These are phyloP conservation scores for Aspergillus sp. DNA, from an alignment of 2,329 filamentous ascomycete genomes.

Conservation along the genomic window DNA sequence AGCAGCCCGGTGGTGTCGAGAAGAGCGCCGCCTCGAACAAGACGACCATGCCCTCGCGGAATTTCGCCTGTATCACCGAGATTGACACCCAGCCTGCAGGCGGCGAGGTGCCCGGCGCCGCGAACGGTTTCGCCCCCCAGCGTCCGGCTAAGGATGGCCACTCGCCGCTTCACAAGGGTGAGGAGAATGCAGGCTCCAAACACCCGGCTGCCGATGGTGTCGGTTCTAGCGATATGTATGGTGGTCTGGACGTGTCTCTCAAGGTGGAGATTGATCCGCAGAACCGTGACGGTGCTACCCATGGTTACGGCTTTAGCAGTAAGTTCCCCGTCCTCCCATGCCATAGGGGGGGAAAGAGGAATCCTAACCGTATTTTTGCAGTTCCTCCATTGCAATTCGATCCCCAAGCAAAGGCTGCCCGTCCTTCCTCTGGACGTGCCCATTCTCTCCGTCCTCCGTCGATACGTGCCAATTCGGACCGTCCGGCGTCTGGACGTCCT, in stretches of 20 bases:
- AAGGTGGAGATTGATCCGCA: slow-evolving; percentile 41
- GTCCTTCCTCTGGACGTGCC: slow-evolving; percentile 7
- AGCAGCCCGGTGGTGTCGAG: slow-evolving; percentile 47
- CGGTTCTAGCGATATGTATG: slow-evolving; percentile 29
- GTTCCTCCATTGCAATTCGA: slow-evolving; percentile 14
- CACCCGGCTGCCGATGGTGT: slow-evolving; percentile 61
- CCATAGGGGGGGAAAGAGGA: background rate
- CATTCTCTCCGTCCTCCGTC: slow-evolving; percentile 6
- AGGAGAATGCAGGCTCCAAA: slow-evolving; percentile 65
- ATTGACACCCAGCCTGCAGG: slow-evolving; percentile 23
- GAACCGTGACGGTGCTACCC: slow-evolving; percentile 33
- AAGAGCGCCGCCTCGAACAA: slow-evolving; percentile 68
- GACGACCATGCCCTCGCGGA: slow-evolving; percentile 69
- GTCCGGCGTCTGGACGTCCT: slow-evolving; percentile 7
- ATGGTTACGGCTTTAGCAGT: slow-evolving; percentile 44
- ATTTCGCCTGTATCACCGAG: slow-evolving; percentile 57
- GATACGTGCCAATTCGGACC: slow-evolving; percentile 6
- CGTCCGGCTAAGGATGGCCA: slow-evolving; percentile 54
- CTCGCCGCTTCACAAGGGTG: slow-evolving; percentile 63
- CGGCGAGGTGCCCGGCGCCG: slow-evolving; percentile 10
- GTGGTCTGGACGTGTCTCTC: slow-evolving; percentile 39
- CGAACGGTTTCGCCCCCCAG: slow-evolving; percentile 22
- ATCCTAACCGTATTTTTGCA: slow-evolving; percentile 4
- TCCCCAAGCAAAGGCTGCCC: slow-evolving; percentile 4
- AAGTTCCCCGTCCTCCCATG: slow-evolving; percentile 16